Conservation (phyloP, 352 stramenopile species). For the Phytophthora niederhauseri region DNA sequence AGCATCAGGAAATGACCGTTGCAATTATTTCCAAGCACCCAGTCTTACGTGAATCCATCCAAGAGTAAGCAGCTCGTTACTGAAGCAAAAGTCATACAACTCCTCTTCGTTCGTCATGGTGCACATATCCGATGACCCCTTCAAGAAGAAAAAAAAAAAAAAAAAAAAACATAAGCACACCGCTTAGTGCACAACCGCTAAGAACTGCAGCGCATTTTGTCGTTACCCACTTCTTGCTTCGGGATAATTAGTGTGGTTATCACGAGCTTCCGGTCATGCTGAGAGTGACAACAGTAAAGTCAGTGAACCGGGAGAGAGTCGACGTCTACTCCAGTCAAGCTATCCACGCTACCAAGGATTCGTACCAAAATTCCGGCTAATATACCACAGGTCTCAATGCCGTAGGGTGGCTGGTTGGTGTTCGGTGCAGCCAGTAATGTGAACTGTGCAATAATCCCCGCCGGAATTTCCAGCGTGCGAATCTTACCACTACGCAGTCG, state of each 20-base stretch:
- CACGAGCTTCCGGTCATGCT: slow-evolving; percentile 62
- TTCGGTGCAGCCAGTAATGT: slow-evolving; percentile 81
- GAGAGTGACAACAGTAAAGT: slow-evolving; percentile 1
- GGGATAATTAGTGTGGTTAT: slow-evolving; percentile 90
- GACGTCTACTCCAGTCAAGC: not conserved
- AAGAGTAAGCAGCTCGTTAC: slow-evolving; percentile 87
- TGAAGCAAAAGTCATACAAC: slow-evolving; percentile 89
- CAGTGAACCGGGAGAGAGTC: not conserved
- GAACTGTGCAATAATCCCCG: slow-evolving; percentile 76
- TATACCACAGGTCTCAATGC: slow-evolving; percentile 93
- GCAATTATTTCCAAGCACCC: not conserved
- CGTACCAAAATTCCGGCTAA: slow-evolving; percentile 81
- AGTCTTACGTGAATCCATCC: slow-evolving; percentile 90
- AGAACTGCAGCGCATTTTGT: not conserved
- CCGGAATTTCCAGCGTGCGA: slow-evolving; percentile 73
- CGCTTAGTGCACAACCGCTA: not conserved
- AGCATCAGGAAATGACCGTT: not conserved
- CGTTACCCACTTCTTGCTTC: slow-evolving; percentile 73
- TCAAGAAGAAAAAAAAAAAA: slow-evolving; percentile 2
- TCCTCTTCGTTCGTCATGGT: slow-evolving; percentile 90
- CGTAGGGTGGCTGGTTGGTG: slow-evolving; percentile 71
- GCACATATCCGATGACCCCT: slow-evolving; percentile 88
- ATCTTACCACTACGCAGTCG: slow-evolving; percentile 51
- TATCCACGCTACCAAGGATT: not conserved
- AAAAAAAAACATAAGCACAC: not conserved